Conservation (phyloP, 2,329 filamentous ascomycete genomes). For the Xylariales sp. region DNA sequence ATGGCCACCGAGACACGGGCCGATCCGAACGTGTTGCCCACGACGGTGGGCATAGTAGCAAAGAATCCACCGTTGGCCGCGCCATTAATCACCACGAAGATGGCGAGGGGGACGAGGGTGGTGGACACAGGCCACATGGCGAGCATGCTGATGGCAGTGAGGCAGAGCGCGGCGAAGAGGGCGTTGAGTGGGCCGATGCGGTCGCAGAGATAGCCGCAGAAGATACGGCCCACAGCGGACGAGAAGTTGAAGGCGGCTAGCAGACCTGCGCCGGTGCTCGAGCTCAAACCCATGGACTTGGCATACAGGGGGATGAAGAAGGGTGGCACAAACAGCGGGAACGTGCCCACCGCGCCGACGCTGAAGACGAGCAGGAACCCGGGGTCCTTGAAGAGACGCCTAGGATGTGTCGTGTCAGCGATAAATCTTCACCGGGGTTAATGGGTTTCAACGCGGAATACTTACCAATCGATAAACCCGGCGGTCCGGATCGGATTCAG, state of each 20-base stretch:
- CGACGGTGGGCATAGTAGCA: slow-evolving; percentile 43
- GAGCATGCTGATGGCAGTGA: neutral
- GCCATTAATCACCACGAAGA: slow-evolving; percentile 44
- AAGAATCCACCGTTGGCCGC: slow-evolving; percentile 46
- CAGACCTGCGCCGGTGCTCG: slow-evolving; percentile 49
- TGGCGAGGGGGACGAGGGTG: slow-evolving; percentile 30
- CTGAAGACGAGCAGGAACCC: slow-evolving; percentile 41
- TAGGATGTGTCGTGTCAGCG: no score
- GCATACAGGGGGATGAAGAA: slow-evolving; percentile 48
- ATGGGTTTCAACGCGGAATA: no score
- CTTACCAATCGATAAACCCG: slow-evolving; percentile 37
- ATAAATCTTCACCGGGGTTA: no score
- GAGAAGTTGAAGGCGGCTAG: slow-evolving; percentile 59
- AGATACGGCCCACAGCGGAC: slow-evolving; percentile 53
- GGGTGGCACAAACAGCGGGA: slow-evolving; percentile 46
- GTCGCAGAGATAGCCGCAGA: slow-evolving; percentile 39
- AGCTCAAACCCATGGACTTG: slow-evolving; percentile 34
- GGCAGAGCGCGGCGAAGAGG: slow-evolving; percentile 6
- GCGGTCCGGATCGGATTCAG: slow-evolving; percentile 27
- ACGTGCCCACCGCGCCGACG: slow-evolving; percentile 42
- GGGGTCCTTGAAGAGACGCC: no score
- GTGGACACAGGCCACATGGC: neutral
- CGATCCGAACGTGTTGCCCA: slow-evolving; percentile 39
- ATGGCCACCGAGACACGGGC: slow-evolving; percentile 38
- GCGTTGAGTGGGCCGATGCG: slow-evolving; percentile 25